Evolutionary conservation across 306 rosid genomes (phyloP), one percentile per base, ranked within the genome.

Genomic region (Rosa multiflora): DNA sequence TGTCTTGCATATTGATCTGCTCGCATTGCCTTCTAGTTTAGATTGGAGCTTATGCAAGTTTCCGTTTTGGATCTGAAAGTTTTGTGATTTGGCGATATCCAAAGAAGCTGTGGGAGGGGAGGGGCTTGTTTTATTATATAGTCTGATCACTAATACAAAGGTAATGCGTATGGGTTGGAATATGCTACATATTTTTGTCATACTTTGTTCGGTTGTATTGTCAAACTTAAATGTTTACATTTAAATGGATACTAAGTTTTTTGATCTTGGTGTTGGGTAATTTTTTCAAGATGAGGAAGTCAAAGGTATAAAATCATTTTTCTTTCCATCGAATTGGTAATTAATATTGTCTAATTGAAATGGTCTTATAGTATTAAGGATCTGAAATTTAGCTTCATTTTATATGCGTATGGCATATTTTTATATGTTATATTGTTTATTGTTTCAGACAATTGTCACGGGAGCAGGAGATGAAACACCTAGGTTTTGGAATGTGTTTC

Each of bases 271-370:
- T 66, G 70, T 15, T 66, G 42, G 44, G 32, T 35, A 42, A 6
- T 76, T 91, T 29, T 89, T 92, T 72, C 82, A 78, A 70, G 94
- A 89, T 44, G 43, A 79, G 20, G 55, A 89, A 17, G 82, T 91
- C 12, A 73, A 76, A 85, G 94, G 92, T 91, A 84, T 32, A 69
- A 29, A 10, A 29, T 68, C 40, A 23, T 35, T 1, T 63, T 49
- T 43, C 8, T 78, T 10, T 10, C n/a, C 23, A 7, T 10, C 20
- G 2, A 21, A 7, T 40, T 23, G 7, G 0, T 40, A 74, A 66
- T 8, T 37, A 1, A 11, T 63, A 63, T 0, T 26, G 32, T 4
- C 40, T 62, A 32, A 23, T 10, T 62, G 1, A 4, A 58, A 58
- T 10, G 67, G 20, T 63, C n/a, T 14, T 29, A 0, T 12, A 32